Conservation (phyloP, 192 early-diverging fungal species). For the Umbelopsis sp. region DNA sequence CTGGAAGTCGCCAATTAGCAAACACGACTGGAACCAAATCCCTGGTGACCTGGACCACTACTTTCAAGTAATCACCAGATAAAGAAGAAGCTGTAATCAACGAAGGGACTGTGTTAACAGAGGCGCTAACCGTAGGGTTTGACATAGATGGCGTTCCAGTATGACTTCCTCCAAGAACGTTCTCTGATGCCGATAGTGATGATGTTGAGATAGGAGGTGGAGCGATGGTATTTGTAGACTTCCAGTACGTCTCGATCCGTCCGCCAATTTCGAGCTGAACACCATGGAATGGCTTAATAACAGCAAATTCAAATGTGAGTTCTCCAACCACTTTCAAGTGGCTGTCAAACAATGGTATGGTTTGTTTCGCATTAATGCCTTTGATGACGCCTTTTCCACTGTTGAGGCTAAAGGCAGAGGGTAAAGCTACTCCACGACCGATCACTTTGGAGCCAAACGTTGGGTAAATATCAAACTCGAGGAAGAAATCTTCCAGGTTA, state of each 20-base stretch:
- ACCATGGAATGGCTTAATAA: slow-evolving; percentile 88
- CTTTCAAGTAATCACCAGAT: slow-evolving; percentile 89
- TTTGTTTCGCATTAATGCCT: slow-evolving; percentile 35
- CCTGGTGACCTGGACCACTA: slow-evolving; percentile 87
- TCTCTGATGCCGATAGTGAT: slow-evolving; percentile 29
- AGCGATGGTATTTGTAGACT: slow-evolving; percentile 81
- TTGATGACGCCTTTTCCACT: slow-evolving; percentile 30
- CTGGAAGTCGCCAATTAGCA: slow-evolving; percentile 71
- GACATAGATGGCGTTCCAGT: slow-evolving; percentile 25
- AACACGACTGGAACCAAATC: slow-evolving; percentile 89
- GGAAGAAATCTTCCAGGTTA: slow-evolving; percentile 67
- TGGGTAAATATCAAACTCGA: slow-evolving; percentile 97
- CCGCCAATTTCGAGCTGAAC: slow-evolving; percentile 92
- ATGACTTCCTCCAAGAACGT: slow-evolving; percentile 34
- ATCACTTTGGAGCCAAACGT: slow-evolving; percentile 95
- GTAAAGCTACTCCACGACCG: slow-evolving; percentile 81
- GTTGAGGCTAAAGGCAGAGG: slow-evolving; percentile 60
- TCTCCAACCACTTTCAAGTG: slow-evolving; percentile 94
- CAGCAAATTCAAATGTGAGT: slow-evolving; percentile 76
- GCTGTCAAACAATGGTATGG: slow-evolving; percentile 84
- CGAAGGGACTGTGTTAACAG: slow-evolving; percentile 47
- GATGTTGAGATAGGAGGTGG: slow-evolving; percentile 33
- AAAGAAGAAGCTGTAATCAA: slow-evolving; percentile 86
- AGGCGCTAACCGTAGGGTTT: slow-evolving; percentile 32
- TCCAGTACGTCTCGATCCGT: slow-evolving; percentile 98